Evolutionary conservation across 805 yeast genomes (phyloP).

Genomic region (Wickerhamomyces queroliae): DNA sequence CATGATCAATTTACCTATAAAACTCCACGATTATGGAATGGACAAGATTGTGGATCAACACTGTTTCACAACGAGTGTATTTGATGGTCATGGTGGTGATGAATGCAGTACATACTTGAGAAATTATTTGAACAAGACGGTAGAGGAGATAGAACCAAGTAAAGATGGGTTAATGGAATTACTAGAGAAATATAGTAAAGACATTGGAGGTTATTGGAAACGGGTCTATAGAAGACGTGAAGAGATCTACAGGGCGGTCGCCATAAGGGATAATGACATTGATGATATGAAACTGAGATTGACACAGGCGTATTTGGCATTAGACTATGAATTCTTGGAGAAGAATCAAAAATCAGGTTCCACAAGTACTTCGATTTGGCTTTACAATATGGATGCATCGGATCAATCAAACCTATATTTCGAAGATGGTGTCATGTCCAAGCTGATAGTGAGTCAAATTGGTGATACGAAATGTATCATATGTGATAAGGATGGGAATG

Average conservation of each 20-base stretch:
- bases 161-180: slow-evolving; percentile 36
- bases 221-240: slow-evolving; percentile 52
- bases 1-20: slow-evolving; percentile 43
- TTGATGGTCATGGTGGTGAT: slow-evolving; percentile 94
- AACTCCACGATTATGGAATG: slow-evolving; percentile 19
- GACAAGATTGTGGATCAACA: slow-evolving; percentile 10
- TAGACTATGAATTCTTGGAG: slow-evolving; percentile 57
- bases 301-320: slow-evolving; percentile 55
- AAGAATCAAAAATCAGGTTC: slow-evolving; percentile 42
- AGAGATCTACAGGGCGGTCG: slow-evolving; percentile 27
- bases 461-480: slow-evolving; percentile 89
- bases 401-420: slow-evolving; percentile 31
- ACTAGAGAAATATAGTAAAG: slow-evolving; percentile 45
- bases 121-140: slow-evolving; percentile 43
- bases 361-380: slow-evolving; percentile 61
- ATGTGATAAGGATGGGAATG: slow-evolving; percentile 77
- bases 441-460: slow-evolving; percentile 76
- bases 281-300: slow-evolving; percentile 61
- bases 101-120: slow-evolving; percentile 62
- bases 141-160: slow-evolving; percentile 36
- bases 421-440: slow-evolving; percentile 58
- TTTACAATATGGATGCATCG: slow-evolving; percentile 38
- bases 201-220: slow-evolving; percentile 80
- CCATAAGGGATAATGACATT: slow-evolving; percentile 17
- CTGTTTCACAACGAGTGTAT: slow-evolving; percentile 68